These are phyloP conservation scores for Porodaedalea pini DNA, from an alignment of 1,284 basidiomycete species.

Conservation along the genomic window DNA sequence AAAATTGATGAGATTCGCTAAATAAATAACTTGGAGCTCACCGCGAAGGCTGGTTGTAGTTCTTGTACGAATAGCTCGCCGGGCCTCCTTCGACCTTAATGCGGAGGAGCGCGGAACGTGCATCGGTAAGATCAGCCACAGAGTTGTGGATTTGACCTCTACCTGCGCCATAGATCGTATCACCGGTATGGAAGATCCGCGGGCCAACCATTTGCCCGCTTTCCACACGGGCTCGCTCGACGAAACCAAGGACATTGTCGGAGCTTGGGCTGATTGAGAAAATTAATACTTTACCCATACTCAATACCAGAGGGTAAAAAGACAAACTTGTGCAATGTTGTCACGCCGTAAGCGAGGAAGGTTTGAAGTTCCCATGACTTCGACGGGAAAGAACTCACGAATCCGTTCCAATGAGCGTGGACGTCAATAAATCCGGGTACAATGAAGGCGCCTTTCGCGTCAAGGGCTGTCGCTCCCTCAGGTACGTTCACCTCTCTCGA, in stretches of 20 bases:
- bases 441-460: slow-evolving; percentile 60
- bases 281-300: neutral
- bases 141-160: slow-evolving; percentile 52
- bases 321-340: slow-evolving; percentile 69
- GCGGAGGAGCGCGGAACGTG: slow-evolving; percentile 56
- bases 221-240: slow-evolving; percentile 63
- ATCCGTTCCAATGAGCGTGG: slow-evolving; percentile 69
- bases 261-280: slow-evolving; percentile 51
- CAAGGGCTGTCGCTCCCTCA: slow-evolving; percentile 45
- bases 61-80: slow-evolving; percentile 70
- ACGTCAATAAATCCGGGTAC: slow-evolving; percentile 71
- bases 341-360: slow-evolving; percentile 74
- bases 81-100: slow-evolving; percentile 70
- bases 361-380: slow-evolving; percentile 71
- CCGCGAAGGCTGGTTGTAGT: slow-evolving; percentile 67
- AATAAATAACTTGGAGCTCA: slow-evolving; percentile 27
- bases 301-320: neutral
- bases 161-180: slow-evolving; percentile 62
- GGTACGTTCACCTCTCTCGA: slow-evolving; percentile 39
- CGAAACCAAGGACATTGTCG: slow-evolving; percentile 54
- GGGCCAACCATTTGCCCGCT: slow-evolving; percentile 64
- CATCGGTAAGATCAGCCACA: slow-evolving; percentile 57
- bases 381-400: slow-evolving; percentile 48
- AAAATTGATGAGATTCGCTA: neutral
- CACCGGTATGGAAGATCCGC: slow-evolving; percentile 66